Base-by-base conservation (phyloP, 2,329 filamentous ascomycete genomes). In the Xylaria sp. region DNA sequence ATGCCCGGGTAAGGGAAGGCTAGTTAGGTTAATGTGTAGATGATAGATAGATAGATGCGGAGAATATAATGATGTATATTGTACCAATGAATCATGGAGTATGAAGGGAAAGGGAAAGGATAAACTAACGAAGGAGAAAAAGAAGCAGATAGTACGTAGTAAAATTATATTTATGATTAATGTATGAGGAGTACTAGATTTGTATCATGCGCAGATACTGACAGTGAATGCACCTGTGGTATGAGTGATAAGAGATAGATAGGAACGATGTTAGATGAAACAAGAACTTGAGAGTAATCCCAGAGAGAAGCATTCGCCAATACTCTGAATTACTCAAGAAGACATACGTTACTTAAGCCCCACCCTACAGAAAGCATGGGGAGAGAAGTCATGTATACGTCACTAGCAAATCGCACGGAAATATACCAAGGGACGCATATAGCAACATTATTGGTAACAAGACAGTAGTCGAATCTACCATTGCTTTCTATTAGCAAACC, bases 401-500 rank as follows among this genome's bases (percentile, higher is more conserved):
- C 32, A 34, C 32, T 34, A 37, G 20, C 23, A 25, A 25, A 25
- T 25, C 23, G 23, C 23, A 25, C 23, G 23, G 3, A 25, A 25
- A 25, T 25, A 25, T 25, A 28, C 28, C 28, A 2, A 28, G 28
- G 3, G 1, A 18, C 1, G 10, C 28, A n/a, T 10, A 55, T 12
- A 12, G 37, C 37, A 55, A n/a, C n/a, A 37, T 7, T 28, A 18
- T 9, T 37, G n/a, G 34, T 39, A 23, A 12, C n/a, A 3, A 12
- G 20, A 20, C 12, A 41, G 18, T 61, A 25, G 28, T 50, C 37
- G 20, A 41, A 51, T 25, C 46, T 46, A 54, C n/a, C 39, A 34
- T 55, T 32, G 12, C 13, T 15, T 23, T 56, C 57, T 57, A 46
- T 34, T 57, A 2, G 52, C 44, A 62, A 39, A 56, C 20, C 46